Percentiles rank a stretch among this genome's conserved stretches.
Evolutionary conservation across 2,329 filamentous ascomycete genomes (phyloP).

Genomic region (Penicillium janthinellum): DNA sequence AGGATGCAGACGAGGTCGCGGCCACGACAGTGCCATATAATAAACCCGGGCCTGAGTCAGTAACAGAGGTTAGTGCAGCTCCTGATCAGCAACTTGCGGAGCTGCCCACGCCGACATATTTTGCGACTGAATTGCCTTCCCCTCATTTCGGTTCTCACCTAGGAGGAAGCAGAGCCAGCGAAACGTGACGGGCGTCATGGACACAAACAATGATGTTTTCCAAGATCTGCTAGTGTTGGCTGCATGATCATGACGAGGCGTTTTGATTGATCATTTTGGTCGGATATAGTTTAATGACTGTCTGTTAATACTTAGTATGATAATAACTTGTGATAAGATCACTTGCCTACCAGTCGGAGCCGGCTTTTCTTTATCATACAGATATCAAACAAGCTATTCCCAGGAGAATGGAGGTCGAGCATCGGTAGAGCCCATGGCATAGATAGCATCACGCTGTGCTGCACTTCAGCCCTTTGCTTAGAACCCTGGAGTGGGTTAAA

Average conservation of each 20-base stretch:
- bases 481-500: too few species aligned
- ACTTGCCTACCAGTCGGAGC: too few species aligned
- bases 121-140: not conserved
- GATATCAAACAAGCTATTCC: too few species aligned
- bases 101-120: not conserved
- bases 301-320: too few species aligned
- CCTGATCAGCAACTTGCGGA: not conserved
- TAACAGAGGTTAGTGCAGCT: not conserved
- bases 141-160: not conserved
- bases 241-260: not conserved
- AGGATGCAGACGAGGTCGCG: not conserved
- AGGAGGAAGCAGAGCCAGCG: not conserved
- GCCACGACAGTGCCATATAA: not conserved
- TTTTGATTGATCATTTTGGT: not conserved
- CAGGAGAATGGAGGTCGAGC: too few species aligned
- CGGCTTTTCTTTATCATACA: too few species aligned
- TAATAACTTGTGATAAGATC: too few species aligned
- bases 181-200: not conserved
- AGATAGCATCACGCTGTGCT: too few species aligned
- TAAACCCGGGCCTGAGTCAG: not conserved
- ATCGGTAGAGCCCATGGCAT: too few species aligned
- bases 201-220: not conserved
- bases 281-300: not conserved
- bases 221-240: not conserved
- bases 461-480: too few species aligned